phyloP scores from a whole-genome alignment of 225 moss, liverwort and hornwort species.

The Pseudisothecium myosuroides region DNA sequence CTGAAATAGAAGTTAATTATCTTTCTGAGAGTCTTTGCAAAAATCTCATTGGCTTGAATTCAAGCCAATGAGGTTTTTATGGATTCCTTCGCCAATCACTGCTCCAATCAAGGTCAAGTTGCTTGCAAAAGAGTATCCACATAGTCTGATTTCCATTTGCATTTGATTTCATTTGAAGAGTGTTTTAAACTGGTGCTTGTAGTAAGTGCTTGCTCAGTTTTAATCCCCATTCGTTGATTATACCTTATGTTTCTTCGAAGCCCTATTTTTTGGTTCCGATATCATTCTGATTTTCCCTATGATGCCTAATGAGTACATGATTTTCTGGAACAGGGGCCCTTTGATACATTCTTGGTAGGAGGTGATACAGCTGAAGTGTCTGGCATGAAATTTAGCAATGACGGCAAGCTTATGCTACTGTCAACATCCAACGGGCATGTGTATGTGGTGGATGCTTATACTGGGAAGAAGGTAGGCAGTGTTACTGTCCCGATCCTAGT shows the following conservation, averaged over 20 bases:
- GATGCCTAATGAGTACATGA: neutral
- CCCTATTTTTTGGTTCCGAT: neutral
- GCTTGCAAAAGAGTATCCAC: neutral
- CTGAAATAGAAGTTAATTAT: neutral
- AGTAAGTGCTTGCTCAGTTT: neutral
- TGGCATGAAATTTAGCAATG: slow-evolving; percentile 94
- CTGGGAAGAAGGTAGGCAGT: slow-evolving; percentile 69
- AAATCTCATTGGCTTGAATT: neutral
- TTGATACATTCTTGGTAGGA: slow-evolving; percentile 92
- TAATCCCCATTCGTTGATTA: neutral
- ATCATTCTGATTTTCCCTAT: neutral
- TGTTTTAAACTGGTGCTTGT: neutral
- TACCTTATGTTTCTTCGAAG: neutral
- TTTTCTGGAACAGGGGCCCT: slow-evolving; percentile 66
- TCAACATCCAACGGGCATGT: slow-evolving; percentile 85
- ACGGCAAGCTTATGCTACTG: slow-evolving; percentile 90
- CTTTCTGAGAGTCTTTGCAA: neutral
- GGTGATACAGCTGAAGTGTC: slow-evolving; percentile 91
- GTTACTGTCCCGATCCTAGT: neutral
- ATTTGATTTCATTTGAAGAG: neutral
- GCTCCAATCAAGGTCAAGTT: neutral
- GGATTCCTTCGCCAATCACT: neutral
- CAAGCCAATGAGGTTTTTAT: neutral
- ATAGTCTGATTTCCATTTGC: neutral
- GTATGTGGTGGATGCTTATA: slow-evolving; percentile 89